Base-by-base conservation (phyloP, 1,284 basidiomycete species). In the Ganoderma resinaceum region DNA sequence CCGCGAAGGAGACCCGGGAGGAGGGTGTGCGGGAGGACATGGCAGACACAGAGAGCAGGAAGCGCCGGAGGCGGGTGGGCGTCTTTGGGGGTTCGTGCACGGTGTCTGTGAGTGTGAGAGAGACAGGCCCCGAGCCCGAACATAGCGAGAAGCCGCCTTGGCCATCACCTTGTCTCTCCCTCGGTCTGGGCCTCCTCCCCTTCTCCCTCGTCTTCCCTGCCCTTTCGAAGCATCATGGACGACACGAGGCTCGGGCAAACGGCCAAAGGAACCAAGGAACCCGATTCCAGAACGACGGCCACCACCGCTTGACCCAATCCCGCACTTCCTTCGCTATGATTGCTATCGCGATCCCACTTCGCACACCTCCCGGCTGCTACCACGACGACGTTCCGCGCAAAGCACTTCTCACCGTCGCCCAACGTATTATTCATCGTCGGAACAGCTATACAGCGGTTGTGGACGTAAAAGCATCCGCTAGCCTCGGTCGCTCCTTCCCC, bases 1-100 rank as follows among this genome's bases (percentile, higher is more conserved):
- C 88, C 63, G 91, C 86, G 79, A 93, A 93, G 29, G 91, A 87
- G 66, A 92, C 81, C 73, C 89, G 87, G 70, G 82, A 77, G 43
- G 80, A 71, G 69, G 79, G 74, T 57, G 77, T 76, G 65, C 78
- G 73, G 68, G 80, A 75, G 66, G 80, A 80, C 80, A 82, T 82
- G 71, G 71, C 67, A 49, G 67, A 61, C 46, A 72, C 75, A 73
- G 72, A 76, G 70, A 73, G 76, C 74, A 73, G 67, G 72, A 79
- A 76, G 65, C 68, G 71, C 71, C 43, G 23, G 69, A 40, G 31
- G 67, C 65, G 67, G 67, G 53, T 67, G 64, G 72, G 72, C 72
- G 72, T 58, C 72, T 67, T 62, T 18, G 40, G 61, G 37, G 37
- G 7, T 26, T 38, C 63, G 37, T 35, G 49, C 40, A 37, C 23